Evolutionary conservation across 257 asterid species (phyloP), one percentile per base, ranked within the genome.

Genomic region (Echium plantagineum): DNA sequence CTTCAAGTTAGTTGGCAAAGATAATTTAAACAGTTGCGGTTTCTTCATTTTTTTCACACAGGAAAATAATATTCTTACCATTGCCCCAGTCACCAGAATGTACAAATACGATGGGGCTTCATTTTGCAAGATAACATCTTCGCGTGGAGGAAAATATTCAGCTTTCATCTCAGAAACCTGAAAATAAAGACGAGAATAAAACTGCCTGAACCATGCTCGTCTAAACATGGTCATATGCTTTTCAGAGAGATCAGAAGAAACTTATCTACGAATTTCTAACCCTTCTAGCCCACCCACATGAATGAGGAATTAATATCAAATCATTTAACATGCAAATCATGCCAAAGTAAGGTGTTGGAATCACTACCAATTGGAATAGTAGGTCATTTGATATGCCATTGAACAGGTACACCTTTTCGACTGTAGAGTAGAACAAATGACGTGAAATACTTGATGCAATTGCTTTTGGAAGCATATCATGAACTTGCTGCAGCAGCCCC

Each of bases 401-500:
- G 78, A 88, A 88, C 74, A 88, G 70, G 70, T 88, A 88, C 67
- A 80, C 96, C 71, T 69, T 78, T 9, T 83, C 90, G 24, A 89
- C 84, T 21, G 83, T 76, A 9, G 84, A 48, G 58, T 85, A 81
- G 73, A 89, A 89, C 12, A 89, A 83, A 68, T 56, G 80, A 68
- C 78, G 81, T 31, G 88, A 71, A 63, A 89, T 80, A 67, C 89
- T 82, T 8, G 96, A 78, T 52, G 83, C 80, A 63, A 89, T 85
- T 5, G 95, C 95, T 77, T 85, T 89, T 4, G 96, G 96, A 67
- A 89, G 90, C 5, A 72, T 80, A 66, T 85, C 94, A 24, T 83
- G 84, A 46, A 77, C 83, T 69, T 85, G 96, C 63, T 85, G 96
- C 64, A 82, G 90, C 59, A 89, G 78, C 57, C 95, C 95, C 80